Conservation (phyloP, 768 basidiomycete genomes). For the Gelatoporia subvermispora region DNA sequence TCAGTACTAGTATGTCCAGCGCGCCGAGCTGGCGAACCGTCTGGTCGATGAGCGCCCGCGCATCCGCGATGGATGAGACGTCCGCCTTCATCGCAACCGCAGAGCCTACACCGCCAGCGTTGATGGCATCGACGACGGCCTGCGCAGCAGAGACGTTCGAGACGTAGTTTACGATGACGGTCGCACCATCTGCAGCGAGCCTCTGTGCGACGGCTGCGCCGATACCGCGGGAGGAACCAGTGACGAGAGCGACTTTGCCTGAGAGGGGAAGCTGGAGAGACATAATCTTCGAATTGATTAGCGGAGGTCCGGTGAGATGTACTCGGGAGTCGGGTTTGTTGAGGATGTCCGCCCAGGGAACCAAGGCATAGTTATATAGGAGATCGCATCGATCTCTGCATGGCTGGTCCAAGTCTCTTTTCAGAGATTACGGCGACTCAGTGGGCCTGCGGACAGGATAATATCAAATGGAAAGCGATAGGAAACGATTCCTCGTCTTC, state of each 20-base stretch:
- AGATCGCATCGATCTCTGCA: no score
- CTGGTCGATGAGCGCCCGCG: constrained; percentile 41
- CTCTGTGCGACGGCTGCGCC: constrained; percentile 51
- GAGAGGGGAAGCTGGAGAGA: constrained; percentile 13
- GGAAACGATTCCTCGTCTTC: no score
- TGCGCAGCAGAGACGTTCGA: constrained; percentile 36
- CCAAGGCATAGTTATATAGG: no score
- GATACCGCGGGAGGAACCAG: constrained; percentile 56
- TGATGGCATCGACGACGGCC: constrained; percentile 43
- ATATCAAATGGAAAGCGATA: no score
- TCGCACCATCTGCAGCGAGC: constrained; percentile 53
- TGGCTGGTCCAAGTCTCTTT: no score
- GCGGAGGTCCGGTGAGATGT: no score
- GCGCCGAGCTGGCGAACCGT: constrained; percentile 44
- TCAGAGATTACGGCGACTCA: no score
- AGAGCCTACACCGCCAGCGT: constrained; percentile 34
- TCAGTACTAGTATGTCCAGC: constrained; percentile 56
- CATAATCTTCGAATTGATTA: background rate
- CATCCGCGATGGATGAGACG: constrained; percentile 43
- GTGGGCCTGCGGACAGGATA: no score
- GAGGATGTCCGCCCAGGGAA: no score
- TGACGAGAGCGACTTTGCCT: constrained; percentile 38
- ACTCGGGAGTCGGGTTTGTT: no score
- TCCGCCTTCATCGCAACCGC: constrained; percentile 52
- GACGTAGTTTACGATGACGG: constrained; percentile 55